Base-by-base conservation (phyloP, 2,329 filamentous ascomycete genomes). In the Aspergillus sp. region DNA sequence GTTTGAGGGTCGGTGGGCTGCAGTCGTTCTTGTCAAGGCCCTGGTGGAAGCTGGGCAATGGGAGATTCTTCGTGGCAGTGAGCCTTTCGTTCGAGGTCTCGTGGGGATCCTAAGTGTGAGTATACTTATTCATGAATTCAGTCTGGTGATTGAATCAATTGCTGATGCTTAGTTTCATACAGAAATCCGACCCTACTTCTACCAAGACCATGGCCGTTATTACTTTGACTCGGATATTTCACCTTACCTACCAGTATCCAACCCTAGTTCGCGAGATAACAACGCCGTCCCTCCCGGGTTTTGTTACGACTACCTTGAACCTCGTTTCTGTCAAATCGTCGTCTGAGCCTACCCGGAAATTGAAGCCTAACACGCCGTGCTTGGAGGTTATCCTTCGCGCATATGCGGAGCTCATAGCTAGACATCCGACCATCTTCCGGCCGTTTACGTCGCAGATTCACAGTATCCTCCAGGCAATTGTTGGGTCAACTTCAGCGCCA, bases 261-360 rank as follows among this genome's bases (percentile, higher is more conserved):
- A 95, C 91, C 8, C 80, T 97, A 53, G 82, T 93, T 45, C 84
- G 93, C 66, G 93, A 97, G 71, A 90, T 97, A 60, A 93, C 90
- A 1, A 96, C 92, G 0, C 91, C 91, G 3, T 90, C 86, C 3
- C 78, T 97, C 19, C 86, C 90, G 1, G 78, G 83, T 1, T 96
- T 93, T 67, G 82, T 93, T 46, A 87, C 85, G 0, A 82, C 88
- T 3, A 91, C 89, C 66, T 74, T 96, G 45, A 86, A 88, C 66
- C 80, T 93, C 45, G 76, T 82, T 56, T 76, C 71, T 17, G 84
- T 69, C 80, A 86, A 77, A 50, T 65, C 68, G 9, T 60, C 70
- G 7, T 71, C 66, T n/a, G 74, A 73, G 25, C 73, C 70, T 57
- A 59, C 52, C 25, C 67, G 72, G 45, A 73, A 70, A 50, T 66